Evolutionary conservation across 116 monocot genomes (phyloP).

Genomic region (Phalaenopsis hybrid): DNA sequence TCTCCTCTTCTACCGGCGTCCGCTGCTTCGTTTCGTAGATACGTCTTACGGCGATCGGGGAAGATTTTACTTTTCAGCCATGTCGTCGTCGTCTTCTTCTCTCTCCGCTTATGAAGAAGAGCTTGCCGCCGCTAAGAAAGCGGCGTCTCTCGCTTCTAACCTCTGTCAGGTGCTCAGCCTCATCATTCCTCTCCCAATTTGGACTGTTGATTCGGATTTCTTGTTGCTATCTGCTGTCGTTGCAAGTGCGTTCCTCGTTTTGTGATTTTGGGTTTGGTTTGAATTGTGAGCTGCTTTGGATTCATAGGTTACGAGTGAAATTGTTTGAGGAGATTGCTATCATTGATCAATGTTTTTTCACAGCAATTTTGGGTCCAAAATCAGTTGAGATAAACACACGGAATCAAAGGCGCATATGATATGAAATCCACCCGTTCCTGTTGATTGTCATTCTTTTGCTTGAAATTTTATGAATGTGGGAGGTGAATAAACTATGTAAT

Average conservation of each 20-base stretch:
- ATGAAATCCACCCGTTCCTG: background rate
- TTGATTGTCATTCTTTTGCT: background rate
- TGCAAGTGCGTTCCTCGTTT: background rate
- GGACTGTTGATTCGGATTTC: background rate
- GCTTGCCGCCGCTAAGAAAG: conserved; percentile 86
- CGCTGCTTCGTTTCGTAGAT: background rate
- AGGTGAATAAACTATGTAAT: background rate
- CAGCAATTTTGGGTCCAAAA: background rate
- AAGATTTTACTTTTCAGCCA: background rate
- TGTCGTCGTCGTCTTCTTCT: conserved; percentile 6
- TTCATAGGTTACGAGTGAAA: background rate
- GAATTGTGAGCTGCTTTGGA: background rate
- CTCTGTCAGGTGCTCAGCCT: conserved; percentile 58
- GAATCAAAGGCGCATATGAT: background rate
- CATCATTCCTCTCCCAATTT: background rate
- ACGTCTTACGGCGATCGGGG: background rate
- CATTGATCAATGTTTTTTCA: background rate
- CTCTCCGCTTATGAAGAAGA: conserved; percentile 48
- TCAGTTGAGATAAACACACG: background rate
- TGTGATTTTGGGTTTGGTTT: background rate
- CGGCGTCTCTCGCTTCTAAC: conserved; percentile 70
- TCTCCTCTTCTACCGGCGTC: background rate
- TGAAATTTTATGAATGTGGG: background rate
- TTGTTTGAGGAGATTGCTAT: background rate
- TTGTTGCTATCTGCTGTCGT: background rate